A percentile compares a stretch with the other conserved stretches of the same genome.
These are phyloP conservation scores for Talaromyces ruber DNA, from an alignment of 495 filamentous ascomycete genomes.

Conservation along the genomic window DNA sequence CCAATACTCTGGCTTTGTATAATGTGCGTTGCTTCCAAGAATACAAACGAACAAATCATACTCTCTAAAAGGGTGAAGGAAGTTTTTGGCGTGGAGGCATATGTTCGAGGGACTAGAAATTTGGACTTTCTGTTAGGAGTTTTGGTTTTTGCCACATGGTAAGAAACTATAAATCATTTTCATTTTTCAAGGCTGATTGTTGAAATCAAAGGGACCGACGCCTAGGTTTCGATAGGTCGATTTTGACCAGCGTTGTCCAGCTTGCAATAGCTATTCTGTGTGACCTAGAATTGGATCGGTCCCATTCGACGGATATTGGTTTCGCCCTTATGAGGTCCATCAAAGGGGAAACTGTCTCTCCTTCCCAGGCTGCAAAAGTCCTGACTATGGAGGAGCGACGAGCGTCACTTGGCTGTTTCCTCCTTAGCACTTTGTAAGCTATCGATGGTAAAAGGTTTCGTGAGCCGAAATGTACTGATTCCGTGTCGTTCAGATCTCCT, in stretches of 20 bases:
- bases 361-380: background rate
- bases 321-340: background rate
- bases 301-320: slow-evolving; percentile 16
- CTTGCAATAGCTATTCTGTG: slow-evolving; percentile 42
- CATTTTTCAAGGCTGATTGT: background rate
- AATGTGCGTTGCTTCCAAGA: slow-evolving; percentile 32
- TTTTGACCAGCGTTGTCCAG: slow-evolving; percentile 23
- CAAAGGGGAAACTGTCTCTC: background rate
- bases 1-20: slow-evolving; percentile 50
- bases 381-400: slow-evolving; percentile 40
- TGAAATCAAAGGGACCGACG: slow-evolving; percentile 8
- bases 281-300: slow-evolving; percentile 48
- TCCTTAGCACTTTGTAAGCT: slow-evolving; percentile 41
- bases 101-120: slow-evolving; percentile 39
- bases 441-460: background rate
- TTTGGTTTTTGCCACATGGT: slow-evolving; percentile 40
- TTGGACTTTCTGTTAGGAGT: slow-evolving; percentile 50
- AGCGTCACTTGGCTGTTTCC: slow-evolving; percentile 44
- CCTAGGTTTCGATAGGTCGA: background rate
- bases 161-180: background rate
- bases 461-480: slow-evolving; percentile 2
- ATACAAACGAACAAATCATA: slow-evolving; percentile 21
- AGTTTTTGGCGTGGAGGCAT: slow-evolving; percentile 35
- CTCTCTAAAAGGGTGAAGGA: slow-evolving; percentile 29
- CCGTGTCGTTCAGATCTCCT: slow-evolving; percentile 26